A percentile compares a stretch with the other conserved stretches of the same genome.
Conservation (phyloP, 108 stramenopile species). For the Cyclotella baltica region DNA sequence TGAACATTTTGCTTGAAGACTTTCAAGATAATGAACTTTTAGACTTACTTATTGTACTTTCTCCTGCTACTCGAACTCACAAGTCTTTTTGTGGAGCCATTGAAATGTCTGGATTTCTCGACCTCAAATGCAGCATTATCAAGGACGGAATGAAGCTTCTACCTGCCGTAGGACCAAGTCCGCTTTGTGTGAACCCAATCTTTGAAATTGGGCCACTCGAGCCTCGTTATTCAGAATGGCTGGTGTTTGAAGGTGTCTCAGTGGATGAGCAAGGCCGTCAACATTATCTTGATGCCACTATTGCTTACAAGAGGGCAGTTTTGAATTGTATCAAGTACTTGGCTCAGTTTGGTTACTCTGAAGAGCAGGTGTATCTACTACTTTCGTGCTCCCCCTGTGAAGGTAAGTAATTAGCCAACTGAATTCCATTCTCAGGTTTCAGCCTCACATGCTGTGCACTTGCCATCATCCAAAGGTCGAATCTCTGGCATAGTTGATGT, state of each 20-base stretch:
- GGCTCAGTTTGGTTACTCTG: slow-evolving; percentile 69
- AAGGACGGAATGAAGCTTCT: slow-evolving; percentile 74
- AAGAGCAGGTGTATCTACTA: slow-evolving; percentile 72
- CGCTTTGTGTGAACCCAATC: slow-evolving; percentile 67
- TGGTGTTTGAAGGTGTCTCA: slow-evolving; percentile 75
- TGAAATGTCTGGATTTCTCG: slow-evolving; percentile 66
- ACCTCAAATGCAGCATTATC: slow-evolving; percentile 65
- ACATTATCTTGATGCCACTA: slow-evolving; percentile 74
- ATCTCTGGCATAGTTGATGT: slow-evolving; percentile 75
- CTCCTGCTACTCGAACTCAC: too few relatives aligned
- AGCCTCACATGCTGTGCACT: too few relatives aligned
- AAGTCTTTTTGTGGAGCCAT: slow-evolving; percentile 68
- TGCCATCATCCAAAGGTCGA: too few relatives aligned
- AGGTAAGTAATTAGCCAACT: too few relatives aligned
- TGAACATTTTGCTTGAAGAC: background rate
- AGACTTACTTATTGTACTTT: too few relatives aligned
- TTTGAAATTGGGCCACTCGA: slow-evolving; percentile 80
- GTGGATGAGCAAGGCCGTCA: slow-evolving; percentile 72
- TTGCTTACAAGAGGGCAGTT: slow-evolving; percentile 75
- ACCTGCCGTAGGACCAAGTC: slow-evolving; percentile 61
- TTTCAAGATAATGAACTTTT: background rate
- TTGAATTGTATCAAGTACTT: slow-evolving; percentile 76
- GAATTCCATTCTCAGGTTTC: too few relatives aligned
- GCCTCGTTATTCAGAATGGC: slow-evolving; percentile 71
- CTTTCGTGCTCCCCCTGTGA: slow-evolving; percentile 67